Evolutionary conservation across 148 eudicot genomes (phyloP), one percentile per base, ranked within the genome.

Genomic region (Amaranthus hypochondriacus): DNA sequence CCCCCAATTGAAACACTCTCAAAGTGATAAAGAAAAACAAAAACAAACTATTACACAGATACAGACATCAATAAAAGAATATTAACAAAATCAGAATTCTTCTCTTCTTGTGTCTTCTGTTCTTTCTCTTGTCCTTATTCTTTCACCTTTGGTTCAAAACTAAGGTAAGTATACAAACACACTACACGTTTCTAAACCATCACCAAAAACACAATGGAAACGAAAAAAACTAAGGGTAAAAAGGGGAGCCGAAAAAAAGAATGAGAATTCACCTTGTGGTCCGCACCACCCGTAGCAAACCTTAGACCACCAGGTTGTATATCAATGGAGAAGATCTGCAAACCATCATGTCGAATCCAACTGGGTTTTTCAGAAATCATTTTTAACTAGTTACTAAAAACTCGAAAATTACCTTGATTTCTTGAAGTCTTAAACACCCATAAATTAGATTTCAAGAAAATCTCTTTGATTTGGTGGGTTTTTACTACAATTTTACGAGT

Each of bases 221-320:
- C 60, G 1, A 10, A 56, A 56, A 18, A 3, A 56, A 56, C 9
- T 50, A 4, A 8, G 46, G 10, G 2, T 46, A 8, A 12, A 4
- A 42, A 48, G 8, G 56, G 50, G 56, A 64, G 39, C 13, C 21
- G 8, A 51, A 14, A 56, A 5, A 56, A 8, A 54, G 15, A 10
- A 18, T 11, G 55, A 73, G 21, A 53, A 21, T 7, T 56, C 71
- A 95, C 98, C 98, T 92, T 95, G 71, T 92, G 93, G 87, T 95
- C 99, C 80, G 97, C 97, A 62, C 99, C 99, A 72, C 96, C 99
- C 81, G 99, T 95, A 44, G 97, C 97, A 81, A 95, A 92, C 83
- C 99, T 80, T 61, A 79, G 82, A 43, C 89, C 92, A 79, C 92
- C 92, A 76, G 96, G 99, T 77, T 95, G 96, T 83, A 95, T 83